A percentile compares a stretch with the other conserved stretches of the same genome.
Evolutionary conservation across 176 grass and related monocot genomes (phyloP).

Genomic region (Ensete ventricosum): DNA sequence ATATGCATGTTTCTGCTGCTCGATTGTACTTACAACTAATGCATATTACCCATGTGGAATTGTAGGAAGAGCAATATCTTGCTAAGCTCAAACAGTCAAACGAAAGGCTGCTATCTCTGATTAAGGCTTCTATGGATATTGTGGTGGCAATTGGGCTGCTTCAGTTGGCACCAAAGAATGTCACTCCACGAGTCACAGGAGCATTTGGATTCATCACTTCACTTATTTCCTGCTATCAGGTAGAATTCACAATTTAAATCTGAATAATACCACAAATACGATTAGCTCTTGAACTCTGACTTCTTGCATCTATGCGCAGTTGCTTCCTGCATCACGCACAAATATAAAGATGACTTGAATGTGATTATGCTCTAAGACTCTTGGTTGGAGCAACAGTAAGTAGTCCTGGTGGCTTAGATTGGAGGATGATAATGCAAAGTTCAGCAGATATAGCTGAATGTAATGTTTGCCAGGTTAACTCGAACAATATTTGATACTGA

Average conservation of each 20-base stretch:
- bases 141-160: slow-evolving; percentile 86
- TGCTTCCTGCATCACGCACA: slow-evolving; percentile 26
- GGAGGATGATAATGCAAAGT: neutral
- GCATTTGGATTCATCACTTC: slow-evolving; percentile 74
- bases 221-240: slow-evolving; percentile 73
- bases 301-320: slow-evolving; percentile 19
- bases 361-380: neutral
- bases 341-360: neutral
- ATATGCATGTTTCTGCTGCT: neutral
- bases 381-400: too few relatives aligned
- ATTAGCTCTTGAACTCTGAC: neutral
- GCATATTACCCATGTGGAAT: neutral
- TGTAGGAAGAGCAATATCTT: slow-evolving; percentile 64
- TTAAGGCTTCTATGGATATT: slow-evolving; percentile 67
- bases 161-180: slow-evolving; percentile 64
- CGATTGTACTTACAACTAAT: neutral
- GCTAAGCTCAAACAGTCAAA: slow-evolving; percentile 76
- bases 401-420: neutral
- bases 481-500: neutral
- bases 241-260: neutral
- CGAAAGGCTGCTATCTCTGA: slow-evolving; percentile 60
- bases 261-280: neutral
- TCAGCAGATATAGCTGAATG: neutral
- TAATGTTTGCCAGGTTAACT: neutral
- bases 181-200: slow-evolving; percentile 81